Conservation (phyloP, 148 eudicot genomes). For the Chenopodium album region DNA sequence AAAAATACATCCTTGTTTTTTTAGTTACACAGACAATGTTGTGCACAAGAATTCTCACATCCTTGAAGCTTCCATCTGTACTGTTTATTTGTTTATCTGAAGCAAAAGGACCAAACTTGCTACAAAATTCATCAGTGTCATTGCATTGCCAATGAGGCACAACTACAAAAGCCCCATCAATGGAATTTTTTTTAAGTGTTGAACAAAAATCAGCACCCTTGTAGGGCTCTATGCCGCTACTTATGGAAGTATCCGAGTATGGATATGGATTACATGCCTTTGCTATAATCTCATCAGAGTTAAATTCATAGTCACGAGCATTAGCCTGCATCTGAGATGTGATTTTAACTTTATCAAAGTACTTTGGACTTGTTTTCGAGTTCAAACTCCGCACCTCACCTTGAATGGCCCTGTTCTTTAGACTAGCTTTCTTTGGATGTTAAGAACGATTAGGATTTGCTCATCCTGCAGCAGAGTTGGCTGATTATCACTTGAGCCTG, state of each 20-base stretch:
- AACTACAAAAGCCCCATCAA: constrained; percentile 44
- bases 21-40: constrained; percentile 54
- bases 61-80: constrained; percentile 72
- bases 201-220: constrained; percentile 69
- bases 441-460: constrained; percentile 63
- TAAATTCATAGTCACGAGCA: constrained; percentile 53
- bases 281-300: constrained; percentile 41
- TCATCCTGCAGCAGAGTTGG: constrained; percentile 76
- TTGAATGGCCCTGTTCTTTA: constrained; percentile 47
- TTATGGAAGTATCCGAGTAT: constrained; percentile 38
- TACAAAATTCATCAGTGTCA: constrained; percentile 67
- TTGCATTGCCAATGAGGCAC: constrained; percentile 88
- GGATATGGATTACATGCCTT: constrained; percentile 74
- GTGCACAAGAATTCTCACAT: constrained; percentile 54
- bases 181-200: constrained; percentile 40
- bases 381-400: constrained; percentile 80
- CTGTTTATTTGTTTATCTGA: constrained; percentile 53
- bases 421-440: constrained; percentile 52
- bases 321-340: constrained; percentile 42
- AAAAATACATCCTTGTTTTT: constrained; percentile 12
- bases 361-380: constrained; percentile 50
- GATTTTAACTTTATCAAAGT: constrained; percentile 66
- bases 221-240: constrained; percentile 46
- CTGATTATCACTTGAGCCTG: constrained; percentile 37
- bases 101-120: constrained; percentile 79